phyloP scores from a whole-genome alignment of 1,284 basidiomycete species.

The Trichosporon sp. region DNA sequence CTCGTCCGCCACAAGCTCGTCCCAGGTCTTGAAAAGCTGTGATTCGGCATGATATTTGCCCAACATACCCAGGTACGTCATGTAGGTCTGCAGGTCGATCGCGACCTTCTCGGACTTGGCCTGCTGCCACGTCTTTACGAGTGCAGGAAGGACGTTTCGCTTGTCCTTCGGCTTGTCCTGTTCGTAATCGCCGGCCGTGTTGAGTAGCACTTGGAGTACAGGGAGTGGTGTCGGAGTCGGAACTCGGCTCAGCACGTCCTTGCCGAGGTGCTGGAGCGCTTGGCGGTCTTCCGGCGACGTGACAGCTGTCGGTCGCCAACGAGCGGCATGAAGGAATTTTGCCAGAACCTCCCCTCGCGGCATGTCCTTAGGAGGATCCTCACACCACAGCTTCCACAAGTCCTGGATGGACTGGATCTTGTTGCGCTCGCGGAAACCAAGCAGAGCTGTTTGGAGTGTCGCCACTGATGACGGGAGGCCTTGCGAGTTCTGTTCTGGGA shows the following conservation, averaged over 20 bases:
- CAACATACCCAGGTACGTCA: constrained; percentile 41
- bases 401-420: neutral
- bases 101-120: constrained; percentile 25
- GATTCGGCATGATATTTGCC: constrained; percentile 38
- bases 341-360: constrained; percentile 3
- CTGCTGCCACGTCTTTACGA: constrained; percentile 28
- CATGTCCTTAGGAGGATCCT: neutral
- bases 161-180: constrained; percentile 8
- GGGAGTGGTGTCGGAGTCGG: constrained; percentile 24
- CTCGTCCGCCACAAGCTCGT: constrained; percentile 34
- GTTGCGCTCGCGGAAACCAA: neutral
- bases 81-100: constrained; percentile 43
- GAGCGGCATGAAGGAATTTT: constrained; percentile 1
- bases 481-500: neutral
- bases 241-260: neutral
- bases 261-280: neutral
- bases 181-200: neutral
- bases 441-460: neutral
- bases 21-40: constrained; percentile 36
- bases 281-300: neutral
- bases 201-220: constrained; percentile 14
- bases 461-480: neutral
- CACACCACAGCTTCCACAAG: neutral
- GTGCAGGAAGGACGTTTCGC: neutral
- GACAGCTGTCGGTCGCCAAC: neutral